A percentile compares a stretch with the other conserved stretches of the same genome.
Conservation (phyloP, 2,329 filamentous ascomycete species). For the Fusarium dlaminii region DNA sequence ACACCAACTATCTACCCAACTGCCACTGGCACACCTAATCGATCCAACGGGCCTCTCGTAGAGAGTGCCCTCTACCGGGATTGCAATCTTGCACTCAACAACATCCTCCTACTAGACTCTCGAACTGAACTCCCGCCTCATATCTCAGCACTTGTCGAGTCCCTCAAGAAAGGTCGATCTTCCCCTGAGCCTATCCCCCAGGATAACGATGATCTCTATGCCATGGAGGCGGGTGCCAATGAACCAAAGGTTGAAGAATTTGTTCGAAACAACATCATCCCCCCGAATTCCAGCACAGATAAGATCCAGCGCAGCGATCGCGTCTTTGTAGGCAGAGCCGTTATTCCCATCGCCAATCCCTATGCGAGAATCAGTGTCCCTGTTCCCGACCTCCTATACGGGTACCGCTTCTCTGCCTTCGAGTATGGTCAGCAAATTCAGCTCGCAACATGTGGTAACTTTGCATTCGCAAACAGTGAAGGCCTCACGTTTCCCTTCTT, state of each 20-base stretch:
- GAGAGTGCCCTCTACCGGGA: neutral
- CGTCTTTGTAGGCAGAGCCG: neutral
- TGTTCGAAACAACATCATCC: neutral
- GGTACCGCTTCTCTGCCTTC: neutral
- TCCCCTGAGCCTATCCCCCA: neutral
- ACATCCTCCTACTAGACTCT: neutral
- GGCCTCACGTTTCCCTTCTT: neutral
- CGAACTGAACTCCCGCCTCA: neutral
- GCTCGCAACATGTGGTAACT: neutral
- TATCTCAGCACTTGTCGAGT: neutral
- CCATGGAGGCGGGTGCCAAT: neutral
- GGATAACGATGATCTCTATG: neutral
- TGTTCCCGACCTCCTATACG: slow-evolving; percentile 1
- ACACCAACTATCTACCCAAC: neutral
- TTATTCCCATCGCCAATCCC: neutral
- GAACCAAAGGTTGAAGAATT: slow-evolving; percentile 4
- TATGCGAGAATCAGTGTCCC: neutral
- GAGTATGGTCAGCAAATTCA: neutral
- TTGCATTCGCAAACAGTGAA: neutral
- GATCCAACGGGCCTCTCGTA: neutral
- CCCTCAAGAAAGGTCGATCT: neutral
- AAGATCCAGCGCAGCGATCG: neutral
- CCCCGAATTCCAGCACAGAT: neutral
- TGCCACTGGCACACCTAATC: neutral
- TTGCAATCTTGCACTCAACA: neutral